Evolutionary conservation across 2,329 filamentous ascomycete genomes (phyloP).

Genomic region (Didymella lethalis): DNA sequence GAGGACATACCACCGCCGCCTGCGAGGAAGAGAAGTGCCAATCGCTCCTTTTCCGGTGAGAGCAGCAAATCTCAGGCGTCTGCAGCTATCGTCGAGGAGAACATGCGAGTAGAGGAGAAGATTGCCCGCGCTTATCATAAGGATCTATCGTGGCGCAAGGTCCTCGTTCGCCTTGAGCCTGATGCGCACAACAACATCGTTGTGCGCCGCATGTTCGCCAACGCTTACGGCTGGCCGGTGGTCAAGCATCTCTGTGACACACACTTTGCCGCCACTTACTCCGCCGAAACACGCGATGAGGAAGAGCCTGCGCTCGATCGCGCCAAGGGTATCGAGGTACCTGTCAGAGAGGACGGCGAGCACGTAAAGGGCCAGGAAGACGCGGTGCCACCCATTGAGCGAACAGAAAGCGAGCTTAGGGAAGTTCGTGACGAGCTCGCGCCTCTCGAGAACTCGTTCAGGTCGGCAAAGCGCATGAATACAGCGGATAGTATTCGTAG

Average conservation of each 20-base stretch:
- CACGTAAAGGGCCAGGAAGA: conserved; percentile 65
- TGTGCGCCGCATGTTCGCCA: conserved; percentile 94
- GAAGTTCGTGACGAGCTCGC: conserved; percentile 56
- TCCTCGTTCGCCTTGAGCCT: conserved; percentile 91
- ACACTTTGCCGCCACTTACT: conserved; percentile 82
- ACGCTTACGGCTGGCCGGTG: conserved; percentile 97
- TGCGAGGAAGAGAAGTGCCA: conserved; percentile 49
- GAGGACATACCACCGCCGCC: conserved; percentile 88
- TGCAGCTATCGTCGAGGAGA: conserved; percentile 53
- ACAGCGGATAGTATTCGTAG: conserved; percentile 43
- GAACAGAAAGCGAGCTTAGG: conserved; percentile 58
- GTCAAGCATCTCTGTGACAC: conserved; percentile 93
- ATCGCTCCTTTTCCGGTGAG: conserved; percentile 51
- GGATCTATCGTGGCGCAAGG: conserved; percentile 93
- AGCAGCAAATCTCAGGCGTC: conserved; percentile 37
- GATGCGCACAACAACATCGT: conserved; percentile 99
- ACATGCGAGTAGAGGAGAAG: conserved; percentile 95
- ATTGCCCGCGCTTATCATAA: conserved; percentile 95
- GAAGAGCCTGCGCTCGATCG: conserved; percentile 72
- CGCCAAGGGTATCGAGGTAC: conserved; percentile 66
- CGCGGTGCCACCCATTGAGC: conserved; percentile 46
- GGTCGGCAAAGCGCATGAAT: conserved; percentile 31
- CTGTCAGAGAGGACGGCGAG: conserved; percentile 68
- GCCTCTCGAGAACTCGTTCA: conserved; percentile 41
- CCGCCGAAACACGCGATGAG: conserved; percentile 71